Evolutionary conservation across 441 rosid species (phyloP), one percentile per base, ranked within the genome.

Genomic region (Melastoma candidum): DNA sequence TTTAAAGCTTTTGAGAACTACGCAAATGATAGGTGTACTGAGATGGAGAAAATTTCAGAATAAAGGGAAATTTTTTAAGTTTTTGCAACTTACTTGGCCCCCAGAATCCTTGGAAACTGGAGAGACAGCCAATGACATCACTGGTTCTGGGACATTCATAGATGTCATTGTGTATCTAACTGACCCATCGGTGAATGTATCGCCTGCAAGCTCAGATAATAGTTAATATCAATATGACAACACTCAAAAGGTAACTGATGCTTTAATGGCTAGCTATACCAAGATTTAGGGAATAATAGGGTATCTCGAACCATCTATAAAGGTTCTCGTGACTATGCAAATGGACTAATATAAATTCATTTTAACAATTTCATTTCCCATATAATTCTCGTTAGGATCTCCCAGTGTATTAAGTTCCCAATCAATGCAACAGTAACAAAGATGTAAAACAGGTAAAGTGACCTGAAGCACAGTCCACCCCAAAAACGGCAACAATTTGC

Each of bases 381-480:
- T 32, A 4, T 4, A 4, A 4, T 32, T 32, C 41, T 32, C 41
- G 8, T 32, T 32, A 32, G n/a, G 41, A 32, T 32, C 41, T 32
- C 8, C 41, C 41, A 32, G 8, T 32, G 41, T 32, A 8, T 6
- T 32, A 32, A 32, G 41, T 8, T 8, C 41, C 41, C 8, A 32
- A 32, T 32, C 41, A 32, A 32, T 32, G 41, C 8, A 32, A 32
- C 53, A 56, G 12, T 29, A 36, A 44, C 9, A 10, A 43, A 11
- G 56, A 29, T 14, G 10, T 4, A 3, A 26, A 12, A 41, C 26
- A 6, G 13, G 46, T 39, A 57, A 43, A 17, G 48, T 44, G 51
- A 87, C 98, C 99, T 83, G 99, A 89, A 65, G 99, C 96, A 71
- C 97, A 89, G 56, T 94, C 99, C 44, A 94, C 78, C 50, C 97